A percentile compares a stretch with the other conserved stretches of the same genome.
Conservation (phyloP, 1,139 yeast genomes). For the Sugiyamaella japonica region DNA sequence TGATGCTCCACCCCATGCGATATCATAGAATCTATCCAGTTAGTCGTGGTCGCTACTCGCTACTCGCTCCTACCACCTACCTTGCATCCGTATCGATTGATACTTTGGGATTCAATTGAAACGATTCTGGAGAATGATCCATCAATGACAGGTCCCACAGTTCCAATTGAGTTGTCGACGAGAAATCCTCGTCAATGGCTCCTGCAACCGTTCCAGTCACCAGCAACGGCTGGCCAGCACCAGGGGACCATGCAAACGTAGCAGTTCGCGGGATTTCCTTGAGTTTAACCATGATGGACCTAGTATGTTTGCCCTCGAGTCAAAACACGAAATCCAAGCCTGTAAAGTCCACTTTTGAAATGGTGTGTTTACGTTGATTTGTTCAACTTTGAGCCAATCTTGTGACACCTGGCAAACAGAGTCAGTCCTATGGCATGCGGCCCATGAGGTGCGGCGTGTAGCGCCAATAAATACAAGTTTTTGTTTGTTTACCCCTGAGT, state of each 20-base stretch:
- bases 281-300: conserved; percentile 66
- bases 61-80: conserved; percentile 23
- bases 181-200: conserved; percentile 85
- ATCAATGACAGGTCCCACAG: conserved; percentile 70
- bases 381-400: neutral
- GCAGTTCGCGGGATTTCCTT: conserved; percentile 84
- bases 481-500: neutral
- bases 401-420: conserved; percentile 14
- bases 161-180: conserved; percentile 73
- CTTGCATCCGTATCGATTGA: conserved; percentile 52
- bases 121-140: conserved; percentile 40
- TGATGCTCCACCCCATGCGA: conserved; percentile 79
- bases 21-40: conserved; percentile 60
- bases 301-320: neutral
- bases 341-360: neutral
- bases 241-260: conserved; percentile 89
- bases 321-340: neutral
- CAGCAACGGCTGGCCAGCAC: conserved; percentile 66
- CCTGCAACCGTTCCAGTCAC: conserved; percentile 96
- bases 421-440: conserved; percentile 6
- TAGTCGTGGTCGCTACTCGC: neutral
- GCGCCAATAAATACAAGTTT: neutral
- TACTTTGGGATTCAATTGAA: conserved; percentile 51
- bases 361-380: neutral
- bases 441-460: neutral